phyloP scores from a whole-genome alignment of 2,329 filamentous ascomycete species.

The Colletotrichum higginsianum region DNA sequence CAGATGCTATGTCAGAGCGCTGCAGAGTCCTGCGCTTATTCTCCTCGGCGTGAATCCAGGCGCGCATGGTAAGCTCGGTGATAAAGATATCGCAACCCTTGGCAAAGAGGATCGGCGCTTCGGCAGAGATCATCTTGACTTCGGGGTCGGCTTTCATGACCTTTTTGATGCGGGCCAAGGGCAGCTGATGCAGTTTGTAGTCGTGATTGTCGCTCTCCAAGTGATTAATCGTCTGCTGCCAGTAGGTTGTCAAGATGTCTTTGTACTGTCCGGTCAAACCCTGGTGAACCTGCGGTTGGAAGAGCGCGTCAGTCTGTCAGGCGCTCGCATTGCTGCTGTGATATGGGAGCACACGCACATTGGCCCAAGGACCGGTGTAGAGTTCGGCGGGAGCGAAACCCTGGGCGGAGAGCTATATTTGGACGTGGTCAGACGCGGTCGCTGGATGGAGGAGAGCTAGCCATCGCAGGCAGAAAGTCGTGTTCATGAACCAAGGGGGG shows the following conservation, averaged over 20 bases:
- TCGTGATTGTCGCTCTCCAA: constrained; percentile 96
- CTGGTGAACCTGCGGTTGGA: constrained; percentile 87
- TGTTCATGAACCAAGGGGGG: neutral
- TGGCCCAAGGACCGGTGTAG: constrained; percentile 95
- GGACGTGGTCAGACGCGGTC: constrained; percentile 10
- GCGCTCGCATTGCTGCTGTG: neutral
- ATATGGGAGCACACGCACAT: constrained; percentile 70
- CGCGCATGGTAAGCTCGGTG: constrained; percentile 98
- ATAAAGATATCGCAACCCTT: constrained; percentile 99
- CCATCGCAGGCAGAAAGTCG: neutral
- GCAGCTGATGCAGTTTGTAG: constrained; percentile 98
- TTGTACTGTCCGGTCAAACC: constrained; percentile 93
- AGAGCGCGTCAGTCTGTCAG: constrained; percentile 3
- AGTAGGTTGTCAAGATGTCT: constrained; percentile 98
- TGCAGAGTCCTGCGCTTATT: constrained; percentile 98
- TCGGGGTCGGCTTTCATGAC: constrained; percentile 99
- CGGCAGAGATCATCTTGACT: constrained; percentile 99
- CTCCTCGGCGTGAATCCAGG: constrained; percentile 99
- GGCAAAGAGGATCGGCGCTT: constrained; percentile 96
- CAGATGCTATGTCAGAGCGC: constrained; percentile 95
- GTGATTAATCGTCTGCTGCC: constrained; percentile 98
- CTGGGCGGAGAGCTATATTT: constrained; percentile 84
- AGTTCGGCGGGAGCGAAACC: constrained; percentile 94
- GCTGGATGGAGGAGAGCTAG: constrained; percentile 3
- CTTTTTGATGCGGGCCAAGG: constrained; percentile 98